A percentile compares a stretch with the other conserved stretches of the same genome.
Conservation (phyloP, 2,329 filamentous ascomycete species). For the Colletotrichum gloeosporioides region DNA sequence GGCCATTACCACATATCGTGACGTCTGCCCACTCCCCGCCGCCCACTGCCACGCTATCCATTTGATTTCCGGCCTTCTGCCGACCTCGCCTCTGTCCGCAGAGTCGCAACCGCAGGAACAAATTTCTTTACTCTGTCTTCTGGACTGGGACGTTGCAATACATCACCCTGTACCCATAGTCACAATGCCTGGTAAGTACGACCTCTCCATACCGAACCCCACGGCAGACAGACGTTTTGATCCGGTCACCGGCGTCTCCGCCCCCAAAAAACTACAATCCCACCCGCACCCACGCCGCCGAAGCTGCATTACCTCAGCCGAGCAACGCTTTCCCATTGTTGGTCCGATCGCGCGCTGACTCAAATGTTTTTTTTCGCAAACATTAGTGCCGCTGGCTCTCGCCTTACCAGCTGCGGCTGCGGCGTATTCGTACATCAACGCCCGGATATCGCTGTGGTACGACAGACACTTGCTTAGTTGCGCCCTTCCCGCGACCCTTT, state of each 20-base stretch:
- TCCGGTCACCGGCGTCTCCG: background rate
- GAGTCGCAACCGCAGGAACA: background rate
- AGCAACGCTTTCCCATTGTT: background rate
- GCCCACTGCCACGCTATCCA: background rate
- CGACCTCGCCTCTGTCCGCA: background rate
- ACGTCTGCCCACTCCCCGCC: background rate
- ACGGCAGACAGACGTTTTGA: background rate
- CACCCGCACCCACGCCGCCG: background rate
- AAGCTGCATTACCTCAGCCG: background rate
- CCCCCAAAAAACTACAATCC: background rate
- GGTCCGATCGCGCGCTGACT: background rate
- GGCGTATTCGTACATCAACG: constrained; percentile 79
- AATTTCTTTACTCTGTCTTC: background rate
- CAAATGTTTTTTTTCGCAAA: background rate
- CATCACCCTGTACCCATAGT: background rate
- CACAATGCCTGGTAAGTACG: constrained; percentile 17
- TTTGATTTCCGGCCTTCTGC: background rate
- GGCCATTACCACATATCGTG: background rate
- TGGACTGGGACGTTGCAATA: background rate
- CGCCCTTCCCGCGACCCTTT: constrained; percentile 50
- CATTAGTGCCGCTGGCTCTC: constrained; percentile 56
- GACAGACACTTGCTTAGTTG: constrained; percentile 67
- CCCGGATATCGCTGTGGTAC: constrained; percentile 68
- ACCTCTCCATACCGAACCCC: background rate
- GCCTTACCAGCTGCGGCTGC: constrained; percentile 68